Evolutionary conservation across 2,329 filamentous ascomycete species (phyloP), one percentile per base, ranked within the genome.

Genomic region (Monilinia fructigena): DNA sequence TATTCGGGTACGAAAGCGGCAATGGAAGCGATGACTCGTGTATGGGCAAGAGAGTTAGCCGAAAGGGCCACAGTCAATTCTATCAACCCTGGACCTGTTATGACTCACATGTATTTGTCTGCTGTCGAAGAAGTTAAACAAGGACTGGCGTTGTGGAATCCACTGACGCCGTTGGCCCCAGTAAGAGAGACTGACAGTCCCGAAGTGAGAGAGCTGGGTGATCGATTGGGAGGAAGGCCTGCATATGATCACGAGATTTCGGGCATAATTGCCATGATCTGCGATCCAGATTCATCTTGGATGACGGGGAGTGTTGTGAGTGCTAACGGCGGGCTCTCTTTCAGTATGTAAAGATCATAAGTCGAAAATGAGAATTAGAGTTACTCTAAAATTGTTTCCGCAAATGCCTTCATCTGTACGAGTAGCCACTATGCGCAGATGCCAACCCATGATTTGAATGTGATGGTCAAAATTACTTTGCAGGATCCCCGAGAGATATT

Each of bases 1-100:
- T 88, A 88, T 70, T 85, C 83, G 11, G 86, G 84, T 0, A 87
- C 86, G 16, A 89, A 89, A 73, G 86, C 85, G 0, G 86, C 86
- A 0, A 74, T 89, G 3, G 86, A 89, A 72, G 81, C 84, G 11
- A 88, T 89, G 86, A 89, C 86, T n/a, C 55, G 59, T 40, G 53
- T 58, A 4, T 67, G 59, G 60, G 53, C 59, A 6, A 55, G 59
- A 42, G 59, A 67, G 28, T 45, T 63, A 18, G 60, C 65, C 12
- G 59, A 67, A 14, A 45, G 20, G 10, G 53, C 52, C 20, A 65
- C 55, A 10, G 55, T 60, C 7, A 65, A 65, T 60, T 35, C 63
- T 18, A 54, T 65, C 8, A 65, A 65, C 35, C 55, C 63, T 4
- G 63, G 63, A n/a, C 63, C 63, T 42, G 63, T 65, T 1, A 60